A percentile compares a stretch with the other conserved stretches of the same genome.
Evolutionary conservation across 768 basidiomycete species (phyloP).

Genomic region (Suillus luteus): DNA sequence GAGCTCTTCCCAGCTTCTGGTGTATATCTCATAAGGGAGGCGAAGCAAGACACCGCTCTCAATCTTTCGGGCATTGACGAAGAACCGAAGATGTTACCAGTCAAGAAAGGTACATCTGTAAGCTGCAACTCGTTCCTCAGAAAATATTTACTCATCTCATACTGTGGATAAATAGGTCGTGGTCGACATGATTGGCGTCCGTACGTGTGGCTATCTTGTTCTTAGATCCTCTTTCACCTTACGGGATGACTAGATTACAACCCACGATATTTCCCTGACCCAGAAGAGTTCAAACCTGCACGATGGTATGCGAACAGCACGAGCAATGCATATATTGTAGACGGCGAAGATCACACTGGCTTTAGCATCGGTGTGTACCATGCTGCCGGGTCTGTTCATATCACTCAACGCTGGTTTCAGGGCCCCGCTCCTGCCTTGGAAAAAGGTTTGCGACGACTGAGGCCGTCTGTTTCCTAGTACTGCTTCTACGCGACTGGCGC

Average conservation of each 20-base stretch:
- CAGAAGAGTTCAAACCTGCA: constrained; percentile 37
- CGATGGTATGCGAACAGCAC: constrained; percentile 36
- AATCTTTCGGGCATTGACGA: constrained; percentile 19
- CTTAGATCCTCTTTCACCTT: constrained; percentile 16
- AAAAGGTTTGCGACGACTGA: constrained; percentile 57
- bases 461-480: constrained; percentile 52
- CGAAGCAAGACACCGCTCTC: constrained; percentile 29
- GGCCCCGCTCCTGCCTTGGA: constrained; percentile 55
- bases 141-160: not conserved
- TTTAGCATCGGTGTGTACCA: constrained; percentile 26
- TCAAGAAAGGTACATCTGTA: constrained; percentile 27
- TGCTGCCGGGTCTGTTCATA: not conserved
- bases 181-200: constrained; percentile 34
- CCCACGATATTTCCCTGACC: constrained; percentile 38
- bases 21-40: constrained; percentile 31
- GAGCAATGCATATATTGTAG: constrained; percentile 13
- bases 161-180: constrained; percentile 18
- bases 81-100: constrained; percentile 21
- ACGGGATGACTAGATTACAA: constrained; percentile 37
- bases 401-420: constrained; percentile 25
- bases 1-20: constrained; percentile 28
- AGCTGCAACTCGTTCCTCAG: not conserved
- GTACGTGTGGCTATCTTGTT: constrained; percentile 21
- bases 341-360: constrained; percentile 25
- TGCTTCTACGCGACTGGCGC: constrained; percentile 53